Base-by-base conservation (phyloP, 1,284 basidiomycete species). In the Trichosporon sp. region DNA sequence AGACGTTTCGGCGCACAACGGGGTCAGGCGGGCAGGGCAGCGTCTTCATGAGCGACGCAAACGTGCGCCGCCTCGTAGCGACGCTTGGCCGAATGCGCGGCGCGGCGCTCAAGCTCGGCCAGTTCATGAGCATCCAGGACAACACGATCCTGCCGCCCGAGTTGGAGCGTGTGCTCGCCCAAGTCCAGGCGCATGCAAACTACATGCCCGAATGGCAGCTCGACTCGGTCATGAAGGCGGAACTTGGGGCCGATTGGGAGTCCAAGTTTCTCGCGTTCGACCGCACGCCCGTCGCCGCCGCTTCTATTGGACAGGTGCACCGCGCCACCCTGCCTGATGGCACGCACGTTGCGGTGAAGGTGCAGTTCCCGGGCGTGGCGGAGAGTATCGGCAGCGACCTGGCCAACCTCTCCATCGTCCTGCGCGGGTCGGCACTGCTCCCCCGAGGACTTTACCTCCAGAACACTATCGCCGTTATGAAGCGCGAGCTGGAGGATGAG, bases 191-290 rank as follows among this genome's bases (percentile, higher is more conserved):
- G 72, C 88, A 89, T 71, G 96, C 96, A 1, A 92, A 99, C 79
- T 98, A 97, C 78, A 99, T 98, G 95, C 96, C 95, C 0, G 89
- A 94, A 69, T 95, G 90, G 89, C 96, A 99, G 78, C 90, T 97
- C 87, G 91, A 95, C 91, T 79, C 87, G 86, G 93, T 95, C 23
- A 85, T 99, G 82, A 77, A 73, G 7, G 74, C 83, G 32, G 87
- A 93, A 36, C 84, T 97, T 5, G 94, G 95, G 1, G 72, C 84
- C 0, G 83, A 88, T 16, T 98, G 94, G 94, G 77, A 83, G 13
- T 76, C 84, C 25, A 81, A 86, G 44, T 99, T 98, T 75, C 75
- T 81, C 3, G 83, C 85, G 0, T 98, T 98, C 76, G 87, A 91
- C 64, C 87, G 90, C 8, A 84, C 91, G 0, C 96, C 96, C 0